These are phyloP conservation scores for Calcarisporium arbuscula DNA, from an alignment of 2,329 filamentous ascomycete species.

Conservation along the genomic window DNA sequence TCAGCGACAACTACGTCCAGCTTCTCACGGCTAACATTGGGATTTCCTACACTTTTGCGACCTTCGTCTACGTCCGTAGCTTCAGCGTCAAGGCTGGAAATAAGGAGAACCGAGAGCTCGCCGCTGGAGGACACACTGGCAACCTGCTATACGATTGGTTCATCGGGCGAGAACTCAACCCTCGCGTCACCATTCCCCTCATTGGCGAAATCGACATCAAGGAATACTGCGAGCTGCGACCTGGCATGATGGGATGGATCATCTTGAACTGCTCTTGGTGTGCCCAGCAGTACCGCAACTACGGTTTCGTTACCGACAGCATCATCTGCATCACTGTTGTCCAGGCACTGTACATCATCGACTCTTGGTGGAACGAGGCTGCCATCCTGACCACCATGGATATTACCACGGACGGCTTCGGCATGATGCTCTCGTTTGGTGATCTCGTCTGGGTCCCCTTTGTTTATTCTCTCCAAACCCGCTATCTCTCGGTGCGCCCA, in stretches of 20 bases:
- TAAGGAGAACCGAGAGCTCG: constrained; percentile 66
- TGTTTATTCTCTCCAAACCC: constrained; percentile 75
- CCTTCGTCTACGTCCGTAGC: constrained; percentile 74
- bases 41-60: constrained; percentile 65
- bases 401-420: constrained; percentile 87
- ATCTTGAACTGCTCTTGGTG: constrained; percentile 79
- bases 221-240: constrained; percentile 82
- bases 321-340: constrained; percentile 73
- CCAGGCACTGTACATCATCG: constrained; percentile 77
- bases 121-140: constrained; percentile 72
- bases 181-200: constrained; percentile 69
- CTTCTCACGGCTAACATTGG: constrained; percentile 78
- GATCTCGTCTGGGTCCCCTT: constrained; percentile 93
- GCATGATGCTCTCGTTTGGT: constrained; percentile 90
- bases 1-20: constrained; percentile 84
- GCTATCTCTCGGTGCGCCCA: constrained; percentile 79
- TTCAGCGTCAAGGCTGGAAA: constrained; percentile 78
- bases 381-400: constrained; percentile 92
- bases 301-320: constrained; percentile 78
- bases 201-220: constrained; percentile 88
- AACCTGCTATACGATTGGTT: constrained; percentile 94
- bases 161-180: constrained; percentile 93
- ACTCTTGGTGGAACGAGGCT: constrained; percentile 80
- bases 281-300: constrained; percentile 80
- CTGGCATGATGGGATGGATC: constrained; percentile 84